A percentile compares a stretch with the other conserved stretches of the same genome.
phyloP scores from a whole-genome alignment of 495 filamentous ascomycete genomes.

The Podospora appendiculata region DNA sequence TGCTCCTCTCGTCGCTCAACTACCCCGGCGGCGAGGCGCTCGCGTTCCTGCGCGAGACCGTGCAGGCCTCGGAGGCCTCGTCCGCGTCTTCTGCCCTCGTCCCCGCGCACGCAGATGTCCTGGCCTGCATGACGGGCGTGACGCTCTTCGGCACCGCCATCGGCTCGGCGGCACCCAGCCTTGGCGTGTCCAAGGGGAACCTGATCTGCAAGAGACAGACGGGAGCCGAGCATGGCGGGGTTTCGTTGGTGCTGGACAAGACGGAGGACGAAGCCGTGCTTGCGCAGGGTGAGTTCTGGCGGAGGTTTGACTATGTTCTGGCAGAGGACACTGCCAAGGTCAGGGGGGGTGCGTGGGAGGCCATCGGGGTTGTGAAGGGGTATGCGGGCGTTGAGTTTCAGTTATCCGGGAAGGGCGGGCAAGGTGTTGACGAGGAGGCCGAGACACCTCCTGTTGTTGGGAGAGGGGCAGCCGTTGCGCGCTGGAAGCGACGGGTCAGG shows the following conservation, averaged over 20 bases:
- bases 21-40: conserved; percentile 81
- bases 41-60: conserved; percentile 43
- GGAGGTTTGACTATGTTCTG: conserved; percentile 71
- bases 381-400: conserved; percentile 61
- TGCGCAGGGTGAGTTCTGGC: conserved; percentile 64
- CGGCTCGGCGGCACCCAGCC: conserved; percentile 3
- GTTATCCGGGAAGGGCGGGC: conserved; percentile 26
- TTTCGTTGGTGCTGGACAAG: conserved; percentile 47
- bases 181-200: background rate
- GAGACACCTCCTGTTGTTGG: conserved; percentile 18
- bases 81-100: conserved; percentile 14
- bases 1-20: conserved; percentile 69
- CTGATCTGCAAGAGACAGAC: background rate
- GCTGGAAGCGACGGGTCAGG: conserved; percentile 22
- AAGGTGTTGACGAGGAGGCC: conserved; percentile 15
- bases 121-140: conserved; percentile 89
- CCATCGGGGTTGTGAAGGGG: conserved; percentile 57
- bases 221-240: conserved; percentile 4
- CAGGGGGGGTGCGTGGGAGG: conserved; percentile 61
- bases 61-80: conserved; percentile 15
- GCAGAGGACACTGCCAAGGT: conserved; percentile 53
- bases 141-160: conserved; percentile 62
- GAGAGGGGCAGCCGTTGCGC: conserved; percentile 20
- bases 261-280: conserved; percentile 52
- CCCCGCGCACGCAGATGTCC: conserved; percentile 70